Evolutionary conservation across 306 rosid genomes (phyloP).

Genomic region (Prunus campanulata): DNA sequence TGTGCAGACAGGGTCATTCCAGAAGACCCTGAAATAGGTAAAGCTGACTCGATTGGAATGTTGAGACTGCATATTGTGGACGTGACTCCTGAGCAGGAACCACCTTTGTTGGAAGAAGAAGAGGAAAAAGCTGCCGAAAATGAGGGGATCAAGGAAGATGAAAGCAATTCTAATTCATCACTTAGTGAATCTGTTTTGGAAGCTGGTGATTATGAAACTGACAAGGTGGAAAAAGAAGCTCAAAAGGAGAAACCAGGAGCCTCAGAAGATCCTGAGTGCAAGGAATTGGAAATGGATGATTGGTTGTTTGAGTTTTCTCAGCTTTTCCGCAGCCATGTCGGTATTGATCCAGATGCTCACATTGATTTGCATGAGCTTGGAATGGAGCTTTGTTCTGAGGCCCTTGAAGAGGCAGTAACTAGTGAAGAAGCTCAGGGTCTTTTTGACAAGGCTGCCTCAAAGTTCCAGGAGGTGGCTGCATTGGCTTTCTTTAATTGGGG

Average conservation of each 20-base stretch:
- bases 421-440: slow-evolving; percentile 93
- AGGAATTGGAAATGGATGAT: slow-evolving; percentile 97
- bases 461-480: slow-evolving; percentile 99
- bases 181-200: slow-evolving; percentile 62
- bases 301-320: slow-evolving; percentile 99
- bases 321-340: slow-evolving; percentile 92
- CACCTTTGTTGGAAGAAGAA: slow-evolving; percentile 85
- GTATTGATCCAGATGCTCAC: slow-evolving; percentile 95
- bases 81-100: slow-evolving; percentile 93
- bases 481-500: slow-evolving; percentile 98
- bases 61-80: slow-evolving; percentile 89
- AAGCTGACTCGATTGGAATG: slow-evolving; percentile 52
- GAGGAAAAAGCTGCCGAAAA: slow-evolving; percentile 66
- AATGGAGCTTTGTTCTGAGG: slow-evolving; percentile 98
- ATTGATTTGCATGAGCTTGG: slow-evolving; percentile 96
- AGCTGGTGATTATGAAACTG: slow-evolving; percentile 49
- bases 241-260: slow-evolving; percentile 57
- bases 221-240: slow-evolving; percentile 55
- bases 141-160: slow-evolving; percentile 68
- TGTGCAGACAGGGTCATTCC: slow-evolving; percentile 53
- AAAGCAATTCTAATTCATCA: slow-evolving; percentile 64
- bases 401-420: slow-evolving; percentile 93
- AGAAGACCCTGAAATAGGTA: slow-evolving; percentile 55
- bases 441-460: slow-evolving; percentile 88
- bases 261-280: slow-evolving; percentile 66